Conservation (phyloP, 306 rosid genomes). For the Abrus pulchellus region DNA sequence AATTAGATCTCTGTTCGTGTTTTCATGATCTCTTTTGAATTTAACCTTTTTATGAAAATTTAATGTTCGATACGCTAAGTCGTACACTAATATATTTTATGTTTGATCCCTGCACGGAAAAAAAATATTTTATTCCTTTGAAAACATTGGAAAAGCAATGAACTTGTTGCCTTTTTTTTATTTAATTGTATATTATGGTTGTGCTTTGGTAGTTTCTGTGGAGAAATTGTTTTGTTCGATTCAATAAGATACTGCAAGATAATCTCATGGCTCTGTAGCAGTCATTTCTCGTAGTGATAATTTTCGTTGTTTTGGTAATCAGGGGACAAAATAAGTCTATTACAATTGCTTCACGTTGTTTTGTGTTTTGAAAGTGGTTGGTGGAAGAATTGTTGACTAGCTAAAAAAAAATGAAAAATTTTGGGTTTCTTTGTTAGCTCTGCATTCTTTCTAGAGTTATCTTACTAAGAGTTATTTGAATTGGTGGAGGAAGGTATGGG, state of each 20-base stretch:
- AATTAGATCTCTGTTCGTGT: slow-evolving; percentile 43
- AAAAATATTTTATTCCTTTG: neutral
- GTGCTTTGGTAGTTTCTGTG: slow-evolving; percentile 31
- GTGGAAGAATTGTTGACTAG: neutral
- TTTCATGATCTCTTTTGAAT: neutral
- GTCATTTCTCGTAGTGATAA: neutral
- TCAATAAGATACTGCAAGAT: neutral
- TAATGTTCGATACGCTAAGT: neutral
- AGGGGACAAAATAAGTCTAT: neutral
- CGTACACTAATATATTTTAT: neutral
- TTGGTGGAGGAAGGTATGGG: slow-evolving; percentile 77
- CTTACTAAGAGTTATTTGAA: slow-evolving; percentile 14
- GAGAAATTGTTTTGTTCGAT: slow-evolving; percentile 7
- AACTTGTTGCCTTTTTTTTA: neutral
- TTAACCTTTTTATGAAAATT: neutral
- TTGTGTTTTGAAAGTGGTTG: slow-evolving; percentile 6
- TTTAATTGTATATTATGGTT: neutral
- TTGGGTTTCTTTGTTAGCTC: neutral
- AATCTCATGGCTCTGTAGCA: neutral
- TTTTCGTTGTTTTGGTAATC: slow-evolving; percentile 8
- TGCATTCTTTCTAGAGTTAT: slow-evolving; percentile 1
- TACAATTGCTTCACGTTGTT: neutral
- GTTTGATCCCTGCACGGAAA: neutral
- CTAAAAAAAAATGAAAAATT: neutral
- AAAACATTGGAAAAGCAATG: neutral